Percentiles rank a stretch among this genome's conserved stretches.
These are phyloP conservation scores for Gracilaria caudata DNA, from an alignment of 23 red algal species.

Conservation along the genomic window DNA sequence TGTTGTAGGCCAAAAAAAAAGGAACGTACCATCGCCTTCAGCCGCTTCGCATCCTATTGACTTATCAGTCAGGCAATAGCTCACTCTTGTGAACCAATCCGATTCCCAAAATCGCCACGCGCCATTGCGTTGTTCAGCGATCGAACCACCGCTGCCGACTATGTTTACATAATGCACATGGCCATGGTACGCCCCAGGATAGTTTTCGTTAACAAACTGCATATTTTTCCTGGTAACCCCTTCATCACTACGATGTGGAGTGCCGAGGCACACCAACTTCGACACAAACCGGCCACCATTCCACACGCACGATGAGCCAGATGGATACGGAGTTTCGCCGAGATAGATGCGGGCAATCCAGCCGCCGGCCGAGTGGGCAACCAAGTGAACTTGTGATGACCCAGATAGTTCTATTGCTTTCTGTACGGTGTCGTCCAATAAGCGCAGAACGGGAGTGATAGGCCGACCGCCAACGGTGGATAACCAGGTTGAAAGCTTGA, in stretches of 20 bases:
- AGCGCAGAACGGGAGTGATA: slow-evolving; percentile 71
- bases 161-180: slow-evolving; percentile 63
- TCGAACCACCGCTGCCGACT: slow-evolving; percentile 44
- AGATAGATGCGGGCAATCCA: slow-evolving; percentile 86
- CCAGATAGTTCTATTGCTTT: not conserved
- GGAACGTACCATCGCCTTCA: slow-evolving; percentile 59
- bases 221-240: slow-evolving; percentile 61
- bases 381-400: slow-evolving; percentile 39
- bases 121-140: not conserved
- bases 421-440: slow-evolving; percentile 39
- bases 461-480: slow-evolving; percentile 75
- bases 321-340: slow-evolving; percentile 46
- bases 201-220: slow-evolving; percentile 72
- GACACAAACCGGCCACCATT: slow-evolving; percentile 58
- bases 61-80: slow-evolving; percentile 68
- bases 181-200: slow-evolving; percentile 45
- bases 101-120: slow-evolving; percentile 42
- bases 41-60: not conserved
- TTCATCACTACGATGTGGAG: slow-evolving; percentile 74
- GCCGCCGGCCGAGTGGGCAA: slow-evolving; percentile 84
- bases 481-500: slow-evolving; percentile 55
- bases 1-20: not conserved
- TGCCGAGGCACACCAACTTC: slow-evolving; percentile 70
- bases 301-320: slow-evolving; percentile 21
- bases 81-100: slow-evolving; percentile 66